A percentile compares a stretch with the other conserved stretches of the same genome.
Evolutionary conservation across 371 early-diverging fungal species (phyloP).

Genomic region (Mortierella sp.): DNA sequence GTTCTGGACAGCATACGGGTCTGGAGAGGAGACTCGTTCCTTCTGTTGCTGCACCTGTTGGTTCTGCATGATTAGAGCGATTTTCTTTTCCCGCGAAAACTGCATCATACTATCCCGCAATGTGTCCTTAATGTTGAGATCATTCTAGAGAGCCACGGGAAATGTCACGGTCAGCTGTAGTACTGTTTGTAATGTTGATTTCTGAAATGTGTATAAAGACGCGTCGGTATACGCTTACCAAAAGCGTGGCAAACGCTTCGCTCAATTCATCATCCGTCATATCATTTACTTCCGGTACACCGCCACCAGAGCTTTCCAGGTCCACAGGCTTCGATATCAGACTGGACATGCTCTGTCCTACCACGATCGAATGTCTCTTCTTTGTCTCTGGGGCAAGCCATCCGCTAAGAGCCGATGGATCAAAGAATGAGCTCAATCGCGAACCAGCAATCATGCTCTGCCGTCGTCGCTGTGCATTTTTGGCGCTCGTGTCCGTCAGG

Average conservation of each 20-base stretch:
- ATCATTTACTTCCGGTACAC: slow-evolving; percentile 21
- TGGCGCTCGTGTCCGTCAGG: slow-evolving; percentile 15
- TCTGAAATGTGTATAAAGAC: too few species aligned
- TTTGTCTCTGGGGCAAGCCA: slow-evolving; percentile 43
- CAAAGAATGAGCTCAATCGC: slow-evolving; percentile 54
- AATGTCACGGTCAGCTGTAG: not conserved
- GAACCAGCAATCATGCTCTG: slow-evolving; percentile 56
- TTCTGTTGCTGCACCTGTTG: slow-evolving; percentile 58
- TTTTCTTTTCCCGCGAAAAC: slow-evolving; percentile 61
- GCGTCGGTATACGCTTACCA: slow-evolving; percentile 32
- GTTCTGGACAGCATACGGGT: slow-evolving; percentile 22
- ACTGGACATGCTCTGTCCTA: slow-evolving; percentile 35
- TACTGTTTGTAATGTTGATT: not conserved
- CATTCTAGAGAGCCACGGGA: slow-evolving; percentile 52
- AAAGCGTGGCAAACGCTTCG: slow-evolving; percentile 30
- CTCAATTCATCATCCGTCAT: slow-evolving; percentile 54
- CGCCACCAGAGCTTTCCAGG: slow-evolving; percentile 1
- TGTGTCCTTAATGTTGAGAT: slow-evolving; percentile 68
- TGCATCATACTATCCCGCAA: slow-evolving; percentile 63
- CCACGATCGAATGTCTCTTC: slow-evolving; percentile 37
- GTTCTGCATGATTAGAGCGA: slow-evolving; percentile 64
- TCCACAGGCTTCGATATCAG: slow-evolving; percentile 32
- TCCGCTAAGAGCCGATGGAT: slow-evolving; percentile 46
- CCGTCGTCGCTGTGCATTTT: slow-evolving; percentile 25
- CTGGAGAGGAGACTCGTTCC: slow-evolving; percentile 43